Percentiles rank a stretch among this genome's conserved stretches.
These are phyloP conservation scores for Schrenkiella parvula DNA, from an alignment of 345 rosid species.

Conservation along the genomic window DNA sequence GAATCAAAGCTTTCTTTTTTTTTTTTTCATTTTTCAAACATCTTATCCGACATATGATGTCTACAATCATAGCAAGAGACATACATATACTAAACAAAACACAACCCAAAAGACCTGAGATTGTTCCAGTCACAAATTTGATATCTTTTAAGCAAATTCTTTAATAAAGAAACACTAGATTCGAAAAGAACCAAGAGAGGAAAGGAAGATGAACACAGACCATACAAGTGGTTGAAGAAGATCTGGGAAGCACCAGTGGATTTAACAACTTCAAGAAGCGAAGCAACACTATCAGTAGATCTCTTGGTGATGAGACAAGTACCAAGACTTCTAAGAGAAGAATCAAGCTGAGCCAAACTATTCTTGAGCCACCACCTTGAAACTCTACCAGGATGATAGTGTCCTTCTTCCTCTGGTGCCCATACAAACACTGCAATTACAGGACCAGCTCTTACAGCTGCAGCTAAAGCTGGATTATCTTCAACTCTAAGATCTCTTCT, in stretches of 20 bases:
- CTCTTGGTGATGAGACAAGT: constrained; percentile 78
- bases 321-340: constrained; percentile 85
- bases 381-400: constrained; percentile 84
- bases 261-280: constrained; percentile 76
- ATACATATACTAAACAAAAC: neutral
- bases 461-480: constrained; percentile 91
- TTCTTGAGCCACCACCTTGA: constrained; percentile 99
- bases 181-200: neutral
- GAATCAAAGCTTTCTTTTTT: neutral
- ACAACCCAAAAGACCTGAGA: neutral
- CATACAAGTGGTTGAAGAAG: constrained; percentile 97
- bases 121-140: neutral
- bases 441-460: constrained; percentile 88
- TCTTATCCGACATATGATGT: neutral
- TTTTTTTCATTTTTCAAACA: neutral
- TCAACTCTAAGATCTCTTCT: constrained; percentile 98
- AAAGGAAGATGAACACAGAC: constrained; percentile 45
- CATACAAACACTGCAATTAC: constrained; percentile 76
- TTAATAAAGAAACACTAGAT: neutral
- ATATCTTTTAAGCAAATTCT: neutral
- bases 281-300: constrained; percentile 75
- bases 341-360: constrained; percentile 85
- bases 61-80: neutral
- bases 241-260: constrained; percentile 91
- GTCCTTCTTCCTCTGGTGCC: constrained; percentile 98